Base-by-base conservation (phyloP, 2,329 filamentous ascomycete species). In the Ophiostoma piceae region DNA sequence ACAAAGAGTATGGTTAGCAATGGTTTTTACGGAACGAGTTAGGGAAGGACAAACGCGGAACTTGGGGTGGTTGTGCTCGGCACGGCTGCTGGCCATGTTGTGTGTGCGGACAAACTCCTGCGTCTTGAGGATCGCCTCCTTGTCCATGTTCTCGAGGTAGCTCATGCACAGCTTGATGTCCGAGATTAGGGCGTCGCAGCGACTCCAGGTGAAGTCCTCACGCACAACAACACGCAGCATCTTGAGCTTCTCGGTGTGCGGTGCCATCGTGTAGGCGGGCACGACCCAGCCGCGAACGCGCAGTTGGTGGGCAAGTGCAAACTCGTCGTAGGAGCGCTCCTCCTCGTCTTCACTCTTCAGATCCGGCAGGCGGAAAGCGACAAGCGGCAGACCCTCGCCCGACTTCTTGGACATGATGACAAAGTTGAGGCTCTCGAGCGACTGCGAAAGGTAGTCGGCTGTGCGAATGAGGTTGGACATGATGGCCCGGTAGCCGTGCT, bases 191-290 rank as follows among this genome's bases (percentile, higher is more conserved):
- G 87, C 83, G 77, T 98, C 93, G 76, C 92, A 96, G 54, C 94
- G 86, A 74, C 84, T 88, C 78, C 90, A 89, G 66, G 88, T 91
- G 75, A 98, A 97, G 80, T 97, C 94, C 80, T 97, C 94, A 67
- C 94, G 88, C 4, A 97, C 92, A 0, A 98, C 94, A 4, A 97
- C 88, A 51, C 94, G 89, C 83, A 97, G 88, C 86, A 98, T 90
- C 85, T 97, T 96, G 76, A 97, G 84, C 73, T 88, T 83, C 70
- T 92, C 84, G 22, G 92, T 93, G 77, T 96, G 85, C 22, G 94
- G 94, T 0, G 94, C 94, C 94, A 97, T 97, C 54, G 94, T 98
- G 81, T 98, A 98, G 0, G 94, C 94, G 0, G 94, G 94, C 0
- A 97, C 92, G 39, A 97, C 90, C 94, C 94, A 98, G 62, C 92